Evolutionary conservation across 2,329 filamentous ascomycete genomes (phyloP), one percentile per base, ranked within the genome.

Genomic region (Penicillium sp.): DNA sequence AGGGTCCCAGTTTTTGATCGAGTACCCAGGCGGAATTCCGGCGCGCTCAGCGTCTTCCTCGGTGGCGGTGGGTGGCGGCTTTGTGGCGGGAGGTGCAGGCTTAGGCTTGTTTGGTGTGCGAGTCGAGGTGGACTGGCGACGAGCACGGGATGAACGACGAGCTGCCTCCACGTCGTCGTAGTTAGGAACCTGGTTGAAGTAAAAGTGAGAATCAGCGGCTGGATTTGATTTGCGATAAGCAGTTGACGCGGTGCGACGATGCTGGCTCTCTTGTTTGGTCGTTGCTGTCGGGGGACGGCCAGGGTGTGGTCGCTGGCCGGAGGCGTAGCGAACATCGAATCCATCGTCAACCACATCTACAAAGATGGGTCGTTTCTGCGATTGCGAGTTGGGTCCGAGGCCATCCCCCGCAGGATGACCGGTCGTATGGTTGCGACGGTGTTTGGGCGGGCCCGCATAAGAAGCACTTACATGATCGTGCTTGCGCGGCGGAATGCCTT

Each of bases 1-100:
- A 0, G 93, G 93, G 73, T 99, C 95, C 95, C 95, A 98, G 80
- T 98, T 96, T 83, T 98, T 98, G 72, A 93, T 87, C 26, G 91
- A 96, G 80, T 96, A 99, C 61, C 95, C 93, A 1, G 87, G 76
- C 2, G 95, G 93, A 56, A 99, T 97, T 58, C 86, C 84, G 70
- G 81, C 83, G 29, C 80, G 78, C 59, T 78, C 78, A 57, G 85
- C 85, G 65, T 88, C 86, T 54, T 90, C 89, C 72, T 84, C 85
- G 45, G 85, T 88, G 56, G 87, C 87, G 67, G 79, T 76, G 48
- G 76, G 76, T 46, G 78, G 70, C 7, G 76, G 67, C 54, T 77
- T 74, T 6, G 72, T 65, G 26, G 70, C 58, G 14, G 71, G 61
- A 13, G 31, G 31, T 33, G 70, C 54, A 13, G 73, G 69, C 63